A percentile compares a stretch with the other conserved stretches of the same genome.
These are phyloP conservation scores for Scenedesmus sp. DNA, from an alignment of 163 green algal genomes.

Conservation along the genomic window DNA sequence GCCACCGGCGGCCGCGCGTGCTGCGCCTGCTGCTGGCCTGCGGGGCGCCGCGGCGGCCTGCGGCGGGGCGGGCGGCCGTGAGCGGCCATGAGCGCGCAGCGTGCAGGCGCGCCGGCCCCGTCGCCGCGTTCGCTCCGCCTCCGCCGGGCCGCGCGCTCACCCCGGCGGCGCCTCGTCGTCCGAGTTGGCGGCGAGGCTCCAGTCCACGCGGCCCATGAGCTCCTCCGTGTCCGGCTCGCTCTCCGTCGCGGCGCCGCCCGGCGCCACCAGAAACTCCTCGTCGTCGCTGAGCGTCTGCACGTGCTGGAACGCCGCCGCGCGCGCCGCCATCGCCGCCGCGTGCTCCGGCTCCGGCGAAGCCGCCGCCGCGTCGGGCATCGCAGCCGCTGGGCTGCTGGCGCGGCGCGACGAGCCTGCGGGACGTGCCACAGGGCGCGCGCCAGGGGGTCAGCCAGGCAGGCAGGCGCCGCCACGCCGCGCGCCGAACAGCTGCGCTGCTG, in stretches of 20 bases:
- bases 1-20: not conserved
- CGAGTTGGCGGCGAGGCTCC: constrained; percentile 24
- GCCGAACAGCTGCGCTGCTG: constrained; percentile 33
- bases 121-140: not conserved
- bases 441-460: not conserved
- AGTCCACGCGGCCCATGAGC: constrained; percentile 39
- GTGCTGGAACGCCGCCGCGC: constrained; percentile 12
- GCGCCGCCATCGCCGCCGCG: not conserved
- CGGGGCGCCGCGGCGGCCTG: not conserved
- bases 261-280: constrained; percentile 12
- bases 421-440: not conserved
- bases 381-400: constrained; percentile 8
- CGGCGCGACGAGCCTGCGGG: not conserved
- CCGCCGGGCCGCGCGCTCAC: not conserved
- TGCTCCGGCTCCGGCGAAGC: constrained; percentile 1
- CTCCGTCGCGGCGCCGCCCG: constrained; percentile 17
- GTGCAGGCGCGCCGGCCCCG: not conserved
- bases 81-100: not conserved
- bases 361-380: not conserved
- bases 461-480: too few relatives aligned
- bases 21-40: constrained; percentile 13
- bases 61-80: not conserved
- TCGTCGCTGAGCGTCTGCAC: constrained; percentile 38
- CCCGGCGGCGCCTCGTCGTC: constrained; percentile 31
- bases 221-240: constrained; percentile 42